Percentiles rank a stretch among this genome's conserved stretches.
These are phyloP conservation scores for Royoungia palumana DNA, from an alignment of 768 basidiomycete species.

Conservation along the genomic window DNA sequence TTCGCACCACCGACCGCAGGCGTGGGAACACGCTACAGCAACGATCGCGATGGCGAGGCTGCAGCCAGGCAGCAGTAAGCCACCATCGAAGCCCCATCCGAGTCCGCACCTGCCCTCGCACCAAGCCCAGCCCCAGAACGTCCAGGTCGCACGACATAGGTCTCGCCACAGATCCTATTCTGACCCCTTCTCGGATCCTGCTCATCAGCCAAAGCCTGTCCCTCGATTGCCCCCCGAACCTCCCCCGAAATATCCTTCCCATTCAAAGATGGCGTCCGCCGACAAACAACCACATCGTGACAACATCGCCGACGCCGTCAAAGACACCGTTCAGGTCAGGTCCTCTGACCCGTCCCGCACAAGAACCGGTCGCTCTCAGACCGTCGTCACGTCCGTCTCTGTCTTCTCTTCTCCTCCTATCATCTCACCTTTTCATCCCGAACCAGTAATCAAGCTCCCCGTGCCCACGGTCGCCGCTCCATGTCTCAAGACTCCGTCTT, in stretches of 20 bases:
- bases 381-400: constrained; percentile 33
- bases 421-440: constrained; percentile 18
- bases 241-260: constrained; percentile 28
- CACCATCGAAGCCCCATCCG: constrained; percentile 22
- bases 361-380: constrained; percentile 58
- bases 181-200: constrained; percentile 52
- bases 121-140: constrained; percentile 17
- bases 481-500: constrained; percentile 48
- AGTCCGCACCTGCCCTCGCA: not conserved
- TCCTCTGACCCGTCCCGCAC: constrained; percentile 40
- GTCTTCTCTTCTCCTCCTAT: not conserved
- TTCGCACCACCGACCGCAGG: not conserved
- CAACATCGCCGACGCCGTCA: constrained; percentile 58
- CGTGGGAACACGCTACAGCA: constrained; percentile 23
- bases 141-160: constrained; percentile 24
- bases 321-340: constrained; percentile 63
- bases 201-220: constrained; percentile 25
- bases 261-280: constrained; percentile 25
- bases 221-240: constrained; percentile 43
- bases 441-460: constrained; percentile 23
- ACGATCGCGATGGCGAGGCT: constrained; percentile 20
- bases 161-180: constrained; percentile 45
- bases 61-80: constrained; percentile 19
- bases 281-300: constrained; percentile 35
- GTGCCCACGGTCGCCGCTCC: constrained; percentile 41